A percentile compares a stretch with the other conserved stretches of the same genome.
Evolutionary conservation across 2,329 filamentous ascomycete species (phyloP).

Genomic region (Chaetomium sp.): DNA sequence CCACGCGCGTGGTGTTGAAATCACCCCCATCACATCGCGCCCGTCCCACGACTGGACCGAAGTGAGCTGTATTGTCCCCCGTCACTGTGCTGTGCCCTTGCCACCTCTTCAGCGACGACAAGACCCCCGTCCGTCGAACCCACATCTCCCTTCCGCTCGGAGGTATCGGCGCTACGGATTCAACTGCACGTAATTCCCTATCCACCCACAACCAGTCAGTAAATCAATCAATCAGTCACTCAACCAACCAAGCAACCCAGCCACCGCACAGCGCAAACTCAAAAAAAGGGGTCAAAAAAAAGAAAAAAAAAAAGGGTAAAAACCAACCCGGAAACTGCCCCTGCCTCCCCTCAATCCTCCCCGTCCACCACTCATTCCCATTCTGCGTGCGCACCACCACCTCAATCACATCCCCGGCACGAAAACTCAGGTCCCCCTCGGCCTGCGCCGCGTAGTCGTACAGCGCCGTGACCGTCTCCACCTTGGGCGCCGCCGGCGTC

Average conservation of each 20-base stretch:
- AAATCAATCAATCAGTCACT: not conserved
- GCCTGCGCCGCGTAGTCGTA: slow-evolving; percentile 97
- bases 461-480: slow-evolving; percentile 81
- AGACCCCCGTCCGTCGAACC: not conserved
- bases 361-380: slow-evolving; percentile 97
- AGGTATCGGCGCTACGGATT: slow-evolving; percentile 13
- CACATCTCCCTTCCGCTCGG: not conserved
- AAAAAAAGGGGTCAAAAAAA: not conserved
- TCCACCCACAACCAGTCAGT: not conserved
- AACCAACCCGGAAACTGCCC: slow-evolving; percentile 92
- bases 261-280: not conserved
- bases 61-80: too few species aligned
- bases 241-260: not conserved
- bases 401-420: slow-evolving; percentile 85
- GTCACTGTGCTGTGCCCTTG: too few species aligned
- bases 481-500: slow-evolving; percentile 54
- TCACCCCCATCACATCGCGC: too few species aligned
- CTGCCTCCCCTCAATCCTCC: slow-evolving; percentile 73
- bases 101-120: not conserved
- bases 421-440: slow-evolving; percentile 90
- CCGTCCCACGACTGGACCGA: too few species aligned
- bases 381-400: slow-evolving; percentile 82
- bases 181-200: slow-evolving; percentile 22
- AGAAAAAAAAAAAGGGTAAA: slow-evolving; percentile 18
- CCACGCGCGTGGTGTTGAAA: too few species aligned